Conservation (phyloP, 164 flowering plant genomes). For the Tetracentron sinense region DNA sequence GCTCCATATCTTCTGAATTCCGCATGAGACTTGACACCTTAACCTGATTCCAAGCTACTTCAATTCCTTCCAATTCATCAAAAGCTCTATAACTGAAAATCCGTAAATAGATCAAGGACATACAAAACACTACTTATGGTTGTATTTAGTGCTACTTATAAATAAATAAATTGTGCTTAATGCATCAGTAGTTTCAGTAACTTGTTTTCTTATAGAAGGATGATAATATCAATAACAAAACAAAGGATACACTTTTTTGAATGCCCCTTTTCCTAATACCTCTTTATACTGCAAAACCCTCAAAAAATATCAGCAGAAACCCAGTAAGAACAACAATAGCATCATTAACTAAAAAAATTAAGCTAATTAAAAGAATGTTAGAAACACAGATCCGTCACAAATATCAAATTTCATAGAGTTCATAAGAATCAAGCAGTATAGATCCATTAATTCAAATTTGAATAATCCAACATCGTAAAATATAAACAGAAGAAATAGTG, state of each 20-base stretch:
- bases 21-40: slow-evolving; percentile 73
- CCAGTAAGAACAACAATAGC: neutral
- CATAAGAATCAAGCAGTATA: neutral
- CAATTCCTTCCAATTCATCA: slow-evolving; percentile 95
- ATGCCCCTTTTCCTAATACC: slow-evolving; percentile 91
- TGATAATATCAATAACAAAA: neutral
- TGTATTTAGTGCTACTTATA: no score
- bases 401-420: neutral
- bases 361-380: neutral
- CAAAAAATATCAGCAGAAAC: slow-evolving; percentile 1
- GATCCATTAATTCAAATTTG: neutral
- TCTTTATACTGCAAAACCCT: slow-evolving; percentile 75
- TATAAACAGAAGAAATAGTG: neutral
- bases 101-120: slow-evolving; percentile 34
- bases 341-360: neutral
- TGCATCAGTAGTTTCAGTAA: neutral
- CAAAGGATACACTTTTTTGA: slow-evolving; percentile 95
- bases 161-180: no score
- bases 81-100: slow-evolving; percentile 75
- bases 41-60: slow-evolving; percentile 99
- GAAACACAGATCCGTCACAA: neutral
- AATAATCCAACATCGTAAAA: neutral
- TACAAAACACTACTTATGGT: no score
- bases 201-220: neutral
- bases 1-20: slow-evolving; percentile 72